phyloP scores from a whole-genome alignment of 768 basidiomycete species.

The Lactarius akahatsu region DNA sequence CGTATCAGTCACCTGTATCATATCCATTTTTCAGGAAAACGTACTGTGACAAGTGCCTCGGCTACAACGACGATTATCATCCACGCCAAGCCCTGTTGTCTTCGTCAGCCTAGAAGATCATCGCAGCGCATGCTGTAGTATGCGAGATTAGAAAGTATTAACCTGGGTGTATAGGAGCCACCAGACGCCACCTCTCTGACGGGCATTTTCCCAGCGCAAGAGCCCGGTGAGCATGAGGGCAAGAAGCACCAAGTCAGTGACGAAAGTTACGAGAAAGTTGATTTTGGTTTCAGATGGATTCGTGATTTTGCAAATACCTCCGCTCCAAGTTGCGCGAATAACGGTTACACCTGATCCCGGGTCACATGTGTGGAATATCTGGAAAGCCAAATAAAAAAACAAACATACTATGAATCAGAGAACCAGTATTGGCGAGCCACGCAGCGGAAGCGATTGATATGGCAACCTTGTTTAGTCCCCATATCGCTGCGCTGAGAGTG shows the following conservation, averaged over 20 bases:
- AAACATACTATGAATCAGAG: not conserved
- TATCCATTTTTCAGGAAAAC: not conserved
- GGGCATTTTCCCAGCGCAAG: slow-evolving; percentile 11
- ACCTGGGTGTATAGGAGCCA: slow-evolving; percentile 10
- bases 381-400: not conserved
- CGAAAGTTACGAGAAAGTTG: not conserved
- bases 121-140: not conserved
- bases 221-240: slow-evolving; percentile 10
- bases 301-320: not conserved
- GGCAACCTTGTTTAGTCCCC: slow-evolving; percentile 1
- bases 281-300: not conserved
- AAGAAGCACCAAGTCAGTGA: slow-evolving; percentile 6
- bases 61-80: slow-evolving; percentile 5
- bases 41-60: slow-evolving; percentile 1
- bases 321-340: not conserved
- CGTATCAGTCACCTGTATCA: not conserved
- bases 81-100: slow-evolving; percentile 4
- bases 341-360: not conserved
- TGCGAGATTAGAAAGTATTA: not conserved
- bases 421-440: not conserved
- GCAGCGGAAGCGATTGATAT: not conserved
- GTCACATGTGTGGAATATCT: not conserved
- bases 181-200: not conserved
- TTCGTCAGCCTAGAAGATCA: not conserved
- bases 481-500: slow-evolving; percentile 7